Base-by-base conservation (phyloP, 2,329 filamentous ascomycete genomes). In the Periconia sp. region DNA sequence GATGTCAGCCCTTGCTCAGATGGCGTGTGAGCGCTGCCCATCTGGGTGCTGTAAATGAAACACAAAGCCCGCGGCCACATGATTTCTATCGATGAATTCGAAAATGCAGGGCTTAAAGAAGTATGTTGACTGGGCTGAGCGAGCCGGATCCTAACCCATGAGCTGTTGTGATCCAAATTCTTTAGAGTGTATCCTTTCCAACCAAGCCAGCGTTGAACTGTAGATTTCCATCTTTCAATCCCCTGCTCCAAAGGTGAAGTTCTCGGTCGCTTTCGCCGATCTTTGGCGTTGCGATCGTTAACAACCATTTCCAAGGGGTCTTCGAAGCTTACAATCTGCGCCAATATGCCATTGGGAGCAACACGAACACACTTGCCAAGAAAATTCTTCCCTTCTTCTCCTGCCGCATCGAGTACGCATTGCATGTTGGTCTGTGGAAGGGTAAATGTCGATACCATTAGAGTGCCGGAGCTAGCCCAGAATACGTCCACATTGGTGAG, bases 51-150 rank as follows among this genome's bases (percentile, higher is more conserved):
- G 35, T 68, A 64, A 47, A 58, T 63, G 47, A 68, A 74, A 45
- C 72, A 74, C 3, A 74, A 50, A 19, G 63, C 62, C 48, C 69
- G 57, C 10, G 73, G 73, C 73, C 73, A 74, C 14, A 74, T 55
- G 10, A 74, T 56, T 15, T 72, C 69, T n/a, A 61, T 60, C n/a
- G 63, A 57, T 1, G 54, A 45, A 19, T 41, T 54, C 15, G 58
- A 49, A 10, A 50, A 45, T 20, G 45, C 45, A 13, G 65, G 58
- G 41, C 58, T 70, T 1, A 58, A 48, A 7, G 52, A 6, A 11
- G 53, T 33, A 33, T 53, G 13, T 27, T 50, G 61, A 11, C 45
- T 49, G 2, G 42, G 35, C 15, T 61, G 58, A 2, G 62, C 53
- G 17, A 65, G 60, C 23, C 66, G 65, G 41, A 74, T 66, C 47